phyloP scores from a whole-genome alignment of 2,329 filamentous ascomycete genomes.

The Trichophaea hybrida region DNA sequence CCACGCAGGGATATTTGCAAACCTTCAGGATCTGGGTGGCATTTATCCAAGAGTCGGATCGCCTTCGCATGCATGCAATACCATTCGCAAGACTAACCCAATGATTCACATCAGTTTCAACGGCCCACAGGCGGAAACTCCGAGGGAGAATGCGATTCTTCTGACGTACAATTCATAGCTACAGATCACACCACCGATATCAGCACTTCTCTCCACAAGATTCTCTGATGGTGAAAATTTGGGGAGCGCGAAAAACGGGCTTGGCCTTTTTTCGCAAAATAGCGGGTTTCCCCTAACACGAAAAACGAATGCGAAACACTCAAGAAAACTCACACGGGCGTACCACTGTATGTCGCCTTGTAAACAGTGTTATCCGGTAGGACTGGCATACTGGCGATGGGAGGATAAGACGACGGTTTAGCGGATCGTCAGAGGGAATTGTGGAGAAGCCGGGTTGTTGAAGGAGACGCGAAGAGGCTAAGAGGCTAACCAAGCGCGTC shows the following conservation, averaged over 20 bases:
- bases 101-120: conserved; percentile 48
- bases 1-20: background rate
- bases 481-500: background rate
- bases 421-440: background rate
- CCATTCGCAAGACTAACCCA: conserved; percentile 54
- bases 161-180: conserved; percentile 23
- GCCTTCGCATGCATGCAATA: conserved; percentile 81
- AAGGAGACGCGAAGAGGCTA: background rate
- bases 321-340: conserved; percentile 19
- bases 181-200: background rate
- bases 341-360: conserved; percentile 24
- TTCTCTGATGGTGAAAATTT: background rate
- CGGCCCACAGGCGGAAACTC: conserved; percentile 33
- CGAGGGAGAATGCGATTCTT: conserved; percentile 44
- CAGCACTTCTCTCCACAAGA: background rate
- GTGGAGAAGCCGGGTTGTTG: background rate
- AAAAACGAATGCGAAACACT: too few relatives aligned
- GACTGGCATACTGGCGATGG: background rate
- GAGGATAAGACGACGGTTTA: background rate
- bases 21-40: conserved; percentile 98
- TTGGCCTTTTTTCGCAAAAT: conserved; percentile 3
- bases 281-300: background rate
- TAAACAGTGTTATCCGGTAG: conserved; percentile 14
- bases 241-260: conserved; percentile 1
- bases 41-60: conserved; percentile 94